Conservation (phyloP, 164 flowering plant species). For the Malania oleifera region DNA sequence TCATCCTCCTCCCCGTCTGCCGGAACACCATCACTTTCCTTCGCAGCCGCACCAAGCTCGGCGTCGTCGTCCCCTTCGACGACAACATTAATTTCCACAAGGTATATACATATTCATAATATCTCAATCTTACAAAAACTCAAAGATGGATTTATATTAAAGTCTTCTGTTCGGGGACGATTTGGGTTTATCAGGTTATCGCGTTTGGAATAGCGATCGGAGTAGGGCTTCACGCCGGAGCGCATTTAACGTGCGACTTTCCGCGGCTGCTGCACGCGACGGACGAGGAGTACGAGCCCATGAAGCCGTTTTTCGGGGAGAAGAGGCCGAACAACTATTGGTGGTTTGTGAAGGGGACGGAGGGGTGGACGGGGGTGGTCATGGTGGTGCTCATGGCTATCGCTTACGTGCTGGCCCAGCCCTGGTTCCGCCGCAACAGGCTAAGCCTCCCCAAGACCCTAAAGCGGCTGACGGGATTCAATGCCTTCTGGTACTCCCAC, state of each 20-base stretch:
- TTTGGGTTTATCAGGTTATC: constrained; percentile 29
- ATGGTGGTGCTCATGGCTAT: constrained; percentile 75
- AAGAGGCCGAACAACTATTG: constrained; percentile 50
- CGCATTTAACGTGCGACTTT: constrained; percentile 73
- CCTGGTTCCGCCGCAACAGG: constrained; percentile 59
- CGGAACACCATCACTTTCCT: constrained; percentile 74
- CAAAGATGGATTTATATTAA: no score
- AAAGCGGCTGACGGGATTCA: constrained; percentile 65
- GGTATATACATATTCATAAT: constrained; percentile 21
- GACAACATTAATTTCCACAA: constrained; percentile 82
- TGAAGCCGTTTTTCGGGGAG: constrained; percentile 47
- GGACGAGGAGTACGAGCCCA: constrained; percentile 44
- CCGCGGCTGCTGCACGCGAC: constrained; percentile 61
- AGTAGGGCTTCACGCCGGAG: constrained; percentile 47
- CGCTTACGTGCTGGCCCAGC: constrained; percentile 56
- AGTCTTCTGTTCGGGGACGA: no score
- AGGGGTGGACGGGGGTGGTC: constrained; percentile 65
- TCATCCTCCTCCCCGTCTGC: constrained; percentile 63
- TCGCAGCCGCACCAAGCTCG: constrained; percentile 49
- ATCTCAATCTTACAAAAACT: background rate
- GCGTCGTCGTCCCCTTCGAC: constrained; percentile 55
- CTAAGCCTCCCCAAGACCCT: constrained; percentile 46
- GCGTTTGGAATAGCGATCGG: constrained; percentile 61
- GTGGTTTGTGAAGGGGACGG: constrained; percentile 66
- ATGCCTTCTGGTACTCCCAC: constrained; percentile 88